A percentile compares a stretch with the other conserved stretches of the same genome.
Evolutionary conservation across 2,329 filamentous ascomycete species (phyloP).

Genomic region (Phaeosphaeriaceae sp.): DNA sequence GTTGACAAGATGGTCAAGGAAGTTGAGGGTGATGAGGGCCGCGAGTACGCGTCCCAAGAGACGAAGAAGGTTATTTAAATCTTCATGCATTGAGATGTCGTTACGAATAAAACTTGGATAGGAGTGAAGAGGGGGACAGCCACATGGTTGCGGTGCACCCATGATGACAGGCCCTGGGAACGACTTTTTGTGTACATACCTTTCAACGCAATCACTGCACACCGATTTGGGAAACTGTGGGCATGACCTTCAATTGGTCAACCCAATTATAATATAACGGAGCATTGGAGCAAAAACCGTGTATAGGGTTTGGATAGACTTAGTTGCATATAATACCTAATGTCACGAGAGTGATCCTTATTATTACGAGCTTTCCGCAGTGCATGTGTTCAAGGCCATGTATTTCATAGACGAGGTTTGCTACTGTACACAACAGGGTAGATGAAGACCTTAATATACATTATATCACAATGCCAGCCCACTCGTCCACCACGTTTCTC

Average conservation of each 20-base stretch:
- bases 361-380: neutral
- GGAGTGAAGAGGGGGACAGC: neutral
- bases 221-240: slow-evolving; percentile 8
- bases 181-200: slow-evolving; percentile 8
- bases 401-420: neutral
- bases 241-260: neutral
- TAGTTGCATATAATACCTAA: slow-evolving; percentile 8
- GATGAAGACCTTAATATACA: no score
- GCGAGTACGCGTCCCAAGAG: slow-evolving; percentile 49
- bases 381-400: neutral
- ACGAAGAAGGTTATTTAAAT: slow-evolving; percentile 50
- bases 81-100: slow-evolving; percentile 1
- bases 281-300: neutral
- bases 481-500: slow-evolving; percentile 68
- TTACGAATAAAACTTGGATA: slow-evolving; percentile 8
- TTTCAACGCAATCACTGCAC: slow-evolving; percentile 14
- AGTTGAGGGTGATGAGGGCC: slow-evolving; percentile 66
- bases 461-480: slow-evolving; percentile 54
- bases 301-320: neutral
- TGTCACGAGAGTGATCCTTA: slow-evolving; percentile 7
- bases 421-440: neutral
- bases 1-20: slow-evolving; percentile 78
- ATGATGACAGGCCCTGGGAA: slow-evolving; percentile 1
- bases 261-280: slow-evolving; percentile 9
- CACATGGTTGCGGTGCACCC: slow-evolving; percentile 10